Conservation (phyloP, 2,329 filamentous ascomycete genomes). For the Sporothrix mexicana region DNA sequence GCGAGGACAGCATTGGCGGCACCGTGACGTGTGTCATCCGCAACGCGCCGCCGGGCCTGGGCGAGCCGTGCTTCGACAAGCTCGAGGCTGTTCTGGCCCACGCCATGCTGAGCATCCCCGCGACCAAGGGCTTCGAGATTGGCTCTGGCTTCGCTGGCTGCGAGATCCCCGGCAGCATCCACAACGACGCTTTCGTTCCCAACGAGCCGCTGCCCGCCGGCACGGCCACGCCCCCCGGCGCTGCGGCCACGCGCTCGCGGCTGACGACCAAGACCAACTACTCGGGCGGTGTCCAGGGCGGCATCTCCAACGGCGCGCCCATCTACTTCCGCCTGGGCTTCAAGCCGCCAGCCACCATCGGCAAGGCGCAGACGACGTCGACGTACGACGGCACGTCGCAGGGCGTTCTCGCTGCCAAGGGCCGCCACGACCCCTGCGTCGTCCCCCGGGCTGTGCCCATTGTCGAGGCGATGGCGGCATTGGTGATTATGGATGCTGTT, state of each 20-base stretch:
- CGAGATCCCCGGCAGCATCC: constrained; percentile 82
- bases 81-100: constrained; percentile 89
- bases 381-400: constrained; percentile 74
- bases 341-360: constrained; percentile 94
- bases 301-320: constrained; percentile 89
- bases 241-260: constrained; percentile 59
- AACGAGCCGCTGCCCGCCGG: constrained; percentile 54
- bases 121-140: constrained; percentile 94
- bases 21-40: constrained; percentile 93
- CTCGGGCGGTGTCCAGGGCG: constrained; percentile 92
- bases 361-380: constrained; percentile 82
- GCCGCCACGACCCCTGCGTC: constrained; percentile 91
- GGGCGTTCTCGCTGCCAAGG: constrained; percentile 87
- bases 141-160: constrained; percentile 90
- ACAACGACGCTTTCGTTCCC: constrained; percentile 87
- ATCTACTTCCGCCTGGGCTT: constrained; percentile 96
- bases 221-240: constrained; percentile 52
- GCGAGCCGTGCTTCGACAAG: constrained; percentile 95
- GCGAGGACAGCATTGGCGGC: constrained; percentile 87
- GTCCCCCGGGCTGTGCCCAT: constrained; percentile 87
- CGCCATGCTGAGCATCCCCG: constrained; percentile 93
- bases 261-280: constrained; percentile 93
- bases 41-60: constrained; percentile 82
- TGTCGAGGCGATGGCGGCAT: constrained; percentile 87
- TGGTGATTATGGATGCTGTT: constrained; percentile 86